Evolutionary conservation across 352 stramenopile species (phyloP).

Genomic region (Thraustochytrium striatum): DNA sequence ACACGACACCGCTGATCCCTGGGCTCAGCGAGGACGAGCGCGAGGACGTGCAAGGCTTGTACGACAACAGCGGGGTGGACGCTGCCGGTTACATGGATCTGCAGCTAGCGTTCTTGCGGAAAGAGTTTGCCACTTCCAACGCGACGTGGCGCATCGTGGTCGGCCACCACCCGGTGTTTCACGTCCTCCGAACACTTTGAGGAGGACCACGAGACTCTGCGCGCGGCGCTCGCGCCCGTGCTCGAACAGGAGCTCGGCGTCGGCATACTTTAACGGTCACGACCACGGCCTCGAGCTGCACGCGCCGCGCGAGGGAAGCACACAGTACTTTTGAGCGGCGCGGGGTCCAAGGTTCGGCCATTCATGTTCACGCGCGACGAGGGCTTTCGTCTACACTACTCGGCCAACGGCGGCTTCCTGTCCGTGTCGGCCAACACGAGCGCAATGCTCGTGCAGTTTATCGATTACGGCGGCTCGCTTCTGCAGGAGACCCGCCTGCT

Average conservation of each 20-base stretch:
- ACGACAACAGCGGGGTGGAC: background rate
- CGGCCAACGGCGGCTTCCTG: conserved; percentile 17
- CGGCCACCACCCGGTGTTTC: conserved; percentile 44
- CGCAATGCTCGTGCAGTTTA: conserved; percentile 17
- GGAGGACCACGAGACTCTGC: conserved; percentile 2
- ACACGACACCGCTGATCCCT: conserved; percentile 18
- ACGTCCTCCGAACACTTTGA: conserved; percentile 39
- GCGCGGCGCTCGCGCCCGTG: background rate
- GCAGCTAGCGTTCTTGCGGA: conserved; percentile 9
- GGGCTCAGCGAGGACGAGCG: background rate
- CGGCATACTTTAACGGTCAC: conserved; percentile 43
- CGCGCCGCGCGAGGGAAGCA: background rate
- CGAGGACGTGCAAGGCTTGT: background rate
- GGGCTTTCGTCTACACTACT: conserved; percentile 6
- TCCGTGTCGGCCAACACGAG: conserved; percentile 26
- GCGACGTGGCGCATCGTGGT: conserved; percentile 41
- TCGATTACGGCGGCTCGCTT: conserved; percentile 26
- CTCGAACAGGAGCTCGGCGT: conserved; percentile 19
- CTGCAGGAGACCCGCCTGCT: background rate
- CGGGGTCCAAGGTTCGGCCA: conserved; percentile 15
- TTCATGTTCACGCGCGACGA: background rate
- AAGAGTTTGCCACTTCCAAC: conserved; percentile 14
- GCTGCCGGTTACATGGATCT: background rate
- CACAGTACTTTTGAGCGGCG: conserved; percentile 34
- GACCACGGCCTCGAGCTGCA: conserved; percentile 43